phyloP scores from a whole-genome alignment of 108 stramenopile species.

The Cyclostephanos invisitatus region DNA sequence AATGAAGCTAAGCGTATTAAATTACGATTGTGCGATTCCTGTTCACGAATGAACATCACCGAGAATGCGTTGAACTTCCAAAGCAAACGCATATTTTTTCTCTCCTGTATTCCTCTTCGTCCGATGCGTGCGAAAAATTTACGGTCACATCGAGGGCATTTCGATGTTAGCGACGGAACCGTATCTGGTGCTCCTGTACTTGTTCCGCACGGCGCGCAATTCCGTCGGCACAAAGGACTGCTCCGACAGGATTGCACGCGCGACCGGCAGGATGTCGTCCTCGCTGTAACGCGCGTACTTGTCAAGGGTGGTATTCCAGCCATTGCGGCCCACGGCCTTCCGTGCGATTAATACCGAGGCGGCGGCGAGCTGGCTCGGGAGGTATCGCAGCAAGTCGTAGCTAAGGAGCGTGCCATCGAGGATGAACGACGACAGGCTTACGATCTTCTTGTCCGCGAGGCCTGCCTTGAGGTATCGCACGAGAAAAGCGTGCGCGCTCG shows the following conservation, averaged over 20 bases:
- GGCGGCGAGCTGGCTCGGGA: constrained; percentile 89
- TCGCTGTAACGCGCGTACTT: constrained; percentile 84
- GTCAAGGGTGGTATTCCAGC: constrained; percentile 88
- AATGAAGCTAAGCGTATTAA: no score
- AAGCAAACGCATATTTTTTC: not conserved
- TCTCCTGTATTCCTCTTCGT: no score
- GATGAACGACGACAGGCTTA: constrained; percentile 83
- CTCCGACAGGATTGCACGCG: constrained; percentile 57
- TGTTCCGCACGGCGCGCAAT: constrained; percentile 69
- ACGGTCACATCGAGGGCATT: constrained; percentile 29
- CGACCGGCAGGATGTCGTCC: constrained; percentile 73
- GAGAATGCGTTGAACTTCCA: constrained; percentile 2
- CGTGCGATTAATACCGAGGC: constrained; percentile 88
- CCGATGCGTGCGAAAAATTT: no score
- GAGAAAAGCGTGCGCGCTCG: constrained; percentile 90
- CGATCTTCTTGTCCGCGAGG: constrained; percentile 80
- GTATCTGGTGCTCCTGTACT: constrained; percentile 64
- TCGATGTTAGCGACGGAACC: constrained; percentile 58
- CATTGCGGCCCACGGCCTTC: constrained; percentile 60
- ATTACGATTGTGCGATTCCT: no score
- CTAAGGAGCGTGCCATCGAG: constrained; percentile 90
- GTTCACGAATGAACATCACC: no score
- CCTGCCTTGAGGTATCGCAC: constrained; percentile 92
- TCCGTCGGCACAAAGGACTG: constrained; percentile 39
- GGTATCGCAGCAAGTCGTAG: constrained; percentile 78